Evolutionary conservation across 2,329 filamentous ascomycete genomes (phyloP).

Genomic region (Penicillium expansum): DNA sequence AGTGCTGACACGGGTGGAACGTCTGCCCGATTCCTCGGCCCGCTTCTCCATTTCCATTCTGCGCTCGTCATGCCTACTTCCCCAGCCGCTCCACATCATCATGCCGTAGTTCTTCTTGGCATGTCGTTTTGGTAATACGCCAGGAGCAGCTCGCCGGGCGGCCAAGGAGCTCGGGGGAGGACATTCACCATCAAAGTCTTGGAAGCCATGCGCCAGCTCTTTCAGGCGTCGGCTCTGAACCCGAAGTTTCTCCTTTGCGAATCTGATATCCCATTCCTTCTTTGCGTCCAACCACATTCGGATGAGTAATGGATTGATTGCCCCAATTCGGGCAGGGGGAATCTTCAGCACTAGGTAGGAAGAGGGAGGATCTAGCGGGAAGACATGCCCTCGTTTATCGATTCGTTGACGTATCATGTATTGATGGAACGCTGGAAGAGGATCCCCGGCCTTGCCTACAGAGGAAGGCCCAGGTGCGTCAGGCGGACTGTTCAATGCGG

Average conservation of each 20-base stretch:
- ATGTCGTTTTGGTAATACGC: constrained; percentile 27
- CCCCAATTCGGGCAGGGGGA: constrained; percentile 64
- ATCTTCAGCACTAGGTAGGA: constrained; percentile 68
- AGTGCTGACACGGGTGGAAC: constrained; percentile 25
- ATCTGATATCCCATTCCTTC: constrained; percentile 69
- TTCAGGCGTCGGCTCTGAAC: constrained; percentile 71
- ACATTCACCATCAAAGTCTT: constrained; percentile 68
- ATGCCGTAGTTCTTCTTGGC: constrained; percentile 67
- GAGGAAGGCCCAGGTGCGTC: constrained; percentile 29
- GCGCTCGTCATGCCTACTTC: constrained; percentile 80
- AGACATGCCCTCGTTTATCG: constrained; percentile 71
- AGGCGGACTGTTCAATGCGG: constrained; percentile 10
- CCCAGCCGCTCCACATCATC: constrained; percentile 82
- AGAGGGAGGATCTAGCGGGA: constrained; percentile 61
- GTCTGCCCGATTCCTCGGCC: constrained; percentile 20
- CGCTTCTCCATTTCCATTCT: constrained; percentile 52
- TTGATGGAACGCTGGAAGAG: constrained; percentile 72
- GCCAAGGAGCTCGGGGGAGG: constrained; percentile 84
- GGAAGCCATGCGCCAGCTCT: constrained; percentile 70
- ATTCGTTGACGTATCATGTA: constrained; percentile 93
- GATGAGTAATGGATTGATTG: constrained; percentile 76
- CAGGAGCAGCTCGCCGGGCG: constrained; percentile 55
- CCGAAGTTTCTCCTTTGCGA: constrained; percentile 64
- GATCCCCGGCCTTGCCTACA: constrained; percentile 85
- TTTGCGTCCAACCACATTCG: constrained; percentile 80